Base-by-base conservation (phyloP, 202 grass and related monocot species). In the Musa balbisiana region DNA sequence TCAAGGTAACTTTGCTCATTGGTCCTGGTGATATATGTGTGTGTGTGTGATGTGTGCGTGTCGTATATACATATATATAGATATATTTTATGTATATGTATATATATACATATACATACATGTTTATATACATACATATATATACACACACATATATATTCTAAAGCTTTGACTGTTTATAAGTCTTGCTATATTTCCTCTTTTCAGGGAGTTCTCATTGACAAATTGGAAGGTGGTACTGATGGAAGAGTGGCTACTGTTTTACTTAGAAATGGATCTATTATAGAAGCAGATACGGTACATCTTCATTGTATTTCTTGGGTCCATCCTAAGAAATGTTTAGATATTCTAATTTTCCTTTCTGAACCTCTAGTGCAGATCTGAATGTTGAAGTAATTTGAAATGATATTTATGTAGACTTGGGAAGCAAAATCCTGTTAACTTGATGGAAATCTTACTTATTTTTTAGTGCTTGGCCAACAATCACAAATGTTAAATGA, bases 281-380 rank as follows among this genome's bases (percentile, higher is more conserved):
- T 85, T 53, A 33, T 97, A 72, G 93, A 93, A 85, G 87, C 90
- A 73, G 93, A 97, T 76, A 97, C 84, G 71, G 93, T 97, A 89
- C 78, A 0, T 15, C 50, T 53, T 20, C 68, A 80, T 27, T 26
- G 1, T 13, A 65, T 53, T 55, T 69, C 49, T 62, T 79, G 16
- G 16, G n/a, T 21, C 76, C 33, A 24, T 51, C 27, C 27, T 15
- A 25, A 13, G 0, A 64, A 20, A 21, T 70, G 13, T 43, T 27
- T 67, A 22, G 20, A 13, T 26, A 10, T 3, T 21, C 2, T 64
- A 23, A 25, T 64, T 24, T 64, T 2, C 20, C 62, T 8, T 21
- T 10, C 2, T 64, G 33, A 43, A 43, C 5, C 33, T 43, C 33
- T 43, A 43, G 33, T 43, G 33, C 33, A 43, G 33, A 43, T 43